phyloP scores from a whole-genome alignment of 148 eudicot genomes.

The Mesembryanthemum crystallinum region DNA sequence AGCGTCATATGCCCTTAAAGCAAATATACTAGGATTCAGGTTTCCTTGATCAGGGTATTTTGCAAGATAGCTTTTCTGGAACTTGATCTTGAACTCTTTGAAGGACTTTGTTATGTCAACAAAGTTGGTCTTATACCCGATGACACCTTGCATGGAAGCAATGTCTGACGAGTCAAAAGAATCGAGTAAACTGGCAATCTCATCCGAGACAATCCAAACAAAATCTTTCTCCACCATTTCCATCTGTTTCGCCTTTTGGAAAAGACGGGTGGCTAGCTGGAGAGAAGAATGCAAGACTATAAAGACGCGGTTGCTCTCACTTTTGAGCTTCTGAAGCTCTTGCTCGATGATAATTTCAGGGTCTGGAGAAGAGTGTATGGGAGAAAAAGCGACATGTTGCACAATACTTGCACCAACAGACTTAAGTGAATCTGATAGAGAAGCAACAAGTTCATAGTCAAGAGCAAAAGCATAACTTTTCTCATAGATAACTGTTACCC shows the following conservation, averaged over 20 bases:
- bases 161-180: conserved; percentile 26
- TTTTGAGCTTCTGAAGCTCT: conserved; percentile 25
- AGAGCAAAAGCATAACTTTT: neutral
- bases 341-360: conserved; percentile 21
- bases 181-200: conserved; percentile 31
- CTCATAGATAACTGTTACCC: conserved; percentile 40
- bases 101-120: conserved; percentile 12
- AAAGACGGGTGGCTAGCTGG: conserved; percentile 22
- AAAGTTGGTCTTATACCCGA: conserved; percentile 22
- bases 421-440: conserved; percentile 37
- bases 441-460: conserved; percentile 24
- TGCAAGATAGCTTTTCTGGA: neutral
- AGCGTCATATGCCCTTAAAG: conserved; percentile 20
- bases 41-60: conserved; percentile 11
- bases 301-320: conserved; percentile 27
- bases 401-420: conserved; percentile 25
- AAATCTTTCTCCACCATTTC: conserved; percentile 38
- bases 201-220: conserved; percentile 41
- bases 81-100: conserved; percentile 14
- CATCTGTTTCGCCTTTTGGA: conserved; percentile 32
- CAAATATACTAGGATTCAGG: conserved; percentile 1
- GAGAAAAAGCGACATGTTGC: conserved; percentile 25
- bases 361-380: conserved; percentile 9
- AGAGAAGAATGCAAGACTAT: conserved; percentile 27
- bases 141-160: conserved; percentile 27